Conservation (phyloP, 805 yeast genomes). For the Wickerhamiella azymoides region DNA sequence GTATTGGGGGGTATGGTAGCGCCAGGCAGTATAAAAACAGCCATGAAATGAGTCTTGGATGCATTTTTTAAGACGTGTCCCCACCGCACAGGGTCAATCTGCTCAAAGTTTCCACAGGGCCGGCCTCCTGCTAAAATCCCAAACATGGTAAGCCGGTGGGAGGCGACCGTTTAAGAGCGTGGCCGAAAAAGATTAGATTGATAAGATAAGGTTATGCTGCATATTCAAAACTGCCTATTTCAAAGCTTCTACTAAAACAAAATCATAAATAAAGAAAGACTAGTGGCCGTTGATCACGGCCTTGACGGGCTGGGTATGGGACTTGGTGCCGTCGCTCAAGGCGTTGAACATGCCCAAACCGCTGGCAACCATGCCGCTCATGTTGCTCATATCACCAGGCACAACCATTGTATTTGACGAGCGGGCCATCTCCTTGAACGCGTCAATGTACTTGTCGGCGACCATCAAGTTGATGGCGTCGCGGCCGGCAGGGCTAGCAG, state of each 20-base stretch:
- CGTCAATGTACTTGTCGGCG: conserved; percentile 68
- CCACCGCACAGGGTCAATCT: conserved; percentile 55
- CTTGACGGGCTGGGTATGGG: not conserved
- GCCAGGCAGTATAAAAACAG: conserved; percentile 76
- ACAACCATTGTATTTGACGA: conserved; percentile 60
- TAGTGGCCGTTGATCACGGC: too few relatives aligned
- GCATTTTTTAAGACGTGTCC: conserved; percentile 52
- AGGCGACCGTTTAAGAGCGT: not conserved
- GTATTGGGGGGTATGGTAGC: conserved; percentile 50
- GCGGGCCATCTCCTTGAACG: conserved; percentile 65
- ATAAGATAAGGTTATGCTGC: too few relatives aligned
- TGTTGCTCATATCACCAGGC: conserved; percentile 57
- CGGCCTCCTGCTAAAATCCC: conserved; percentile 68
- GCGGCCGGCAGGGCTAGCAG: conserved; percentile 51
- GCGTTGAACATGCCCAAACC: conserved; percentile 55
- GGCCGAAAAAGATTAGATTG: too few relatives aligned
- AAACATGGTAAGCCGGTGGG: conserved; percentile 34
- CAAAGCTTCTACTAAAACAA: not conserved
- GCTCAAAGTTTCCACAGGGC: conserved; percentile 36
- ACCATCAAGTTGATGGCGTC: conserved; percentile 64
- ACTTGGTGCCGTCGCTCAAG: not conserved
- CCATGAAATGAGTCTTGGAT: conserved; percentile 57
- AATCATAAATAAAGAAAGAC: too few relatives aligned
- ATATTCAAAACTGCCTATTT: not conserved
- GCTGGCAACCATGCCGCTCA: conserved; percentile 55